Evolutionary conservation across 257 asterid genomes (phyloP).

Genomic region (Perilla frutescens): DNA sequence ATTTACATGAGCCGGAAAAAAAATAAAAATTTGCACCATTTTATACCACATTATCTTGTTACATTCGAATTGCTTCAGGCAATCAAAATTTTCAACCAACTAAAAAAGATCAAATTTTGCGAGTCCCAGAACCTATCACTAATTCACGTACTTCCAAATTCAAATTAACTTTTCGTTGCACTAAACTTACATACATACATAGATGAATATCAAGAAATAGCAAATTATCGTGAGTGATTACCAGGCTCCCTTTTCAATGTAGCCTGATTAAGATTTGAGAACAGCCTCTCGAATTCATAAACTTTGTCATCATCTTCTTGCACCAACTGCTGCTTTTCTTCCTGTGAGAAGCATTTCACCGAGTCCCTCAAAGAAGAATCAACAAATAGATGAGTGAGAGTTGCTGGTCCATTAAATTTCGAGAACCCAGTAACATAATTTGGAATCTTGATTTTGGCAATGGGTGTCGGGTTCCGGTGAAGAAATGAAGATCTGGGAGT

Average conservation of each 20-base stretch:
- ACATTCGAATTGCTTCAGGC: conserved; percentile 10
- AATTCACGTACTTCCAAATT: background rate
- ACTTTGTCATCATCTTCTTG: conserved; percentile 49
- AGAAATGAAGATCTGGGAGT: conserved; percentile 32
- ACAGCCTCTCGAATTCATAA: conserved; percentile 69
- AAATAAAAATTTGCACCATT: background rate
- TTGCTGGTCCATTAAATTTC: conserved; percentile 14
- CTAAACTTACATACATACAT: background rate
- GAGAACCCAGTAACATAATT: conserved; percentile 16
- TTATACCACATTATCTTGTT: background rate
- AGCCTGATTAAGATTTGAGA: conserved; percentile 85
- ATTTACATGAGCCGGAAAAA: background rate
- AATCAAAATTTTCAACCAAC: background rate
- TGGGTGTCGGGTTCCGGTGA: conserved; percentile 21
- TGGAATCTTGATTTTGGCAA: conserved; percentile 35
- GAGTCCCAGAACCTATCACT: background rate
- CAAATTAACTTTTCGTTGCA: background rate
- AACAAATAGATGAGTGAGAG: conserved; percentile 14
- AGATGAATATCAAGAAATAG: background rate
- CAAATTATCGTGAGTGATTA: conserved; percentile 21
- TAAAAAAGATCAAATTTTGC: background rate
- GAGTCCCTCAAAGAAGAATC: conserved; percentile 34
- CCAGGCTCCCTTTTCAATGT: conserved; percentile 89
- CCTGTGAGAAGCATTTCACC: conserved; percentile 57
- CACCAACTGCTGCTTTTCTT: conserved; percentile 42